phyloP scores from a whole-genome alignment of 257 asterid species.

The Scutellaria galericulata region DNA sequence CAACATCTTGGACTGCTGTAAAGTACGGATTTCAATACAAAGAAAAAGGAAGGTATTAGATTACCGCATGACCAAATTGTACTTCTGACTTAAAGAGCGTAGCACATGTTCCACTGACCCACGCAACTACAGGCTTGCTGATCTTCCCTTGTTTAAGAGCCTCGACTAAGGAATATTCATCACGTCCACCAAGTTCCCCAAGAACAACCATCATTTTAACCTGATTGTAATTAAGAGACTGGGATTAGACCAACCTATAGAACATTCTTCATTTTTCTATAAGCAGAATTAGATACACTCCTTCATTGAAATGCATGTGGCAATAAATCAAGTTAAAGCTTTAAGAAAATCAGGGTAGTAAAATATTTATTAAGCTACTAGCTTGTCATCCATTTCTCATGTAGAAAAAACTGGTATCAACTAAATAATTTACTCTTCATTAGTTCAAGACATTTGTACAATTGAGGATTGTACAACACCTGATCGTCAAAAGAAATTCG shows the following conservation, averaged over 20 bases:
- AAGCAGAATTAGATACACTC: slow-evolving; percentile 20
- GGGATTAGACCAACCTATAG: slow-evolving; percentile 32
- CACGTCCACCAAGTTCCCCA: slow-evolving; percentile 99
- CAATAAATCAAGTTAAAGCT: slow-evolving; percentile 2
- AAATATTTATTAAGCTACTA: background rate
- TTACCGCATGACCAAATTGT: slow-evolving; percentile 99
- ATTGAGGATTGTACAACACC: background rate
- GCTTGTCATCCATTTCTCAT: background rate
- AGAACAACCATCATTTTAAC: slow-evolving; percentile 96
- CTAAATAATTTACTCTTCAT: slow-evolving; percentile 14
- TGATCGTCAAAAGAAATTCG: background rate
- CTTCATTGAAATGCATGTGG: slow-evolving; percentile 23
- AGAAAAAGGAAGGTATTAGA: slow-evolving; percentile 34
- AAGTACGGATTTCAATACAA: background rate
- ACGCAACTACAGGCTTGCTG: slow-evolving; percentile 93
- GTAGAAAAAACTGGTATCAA: slow-evolving; percentile 14
- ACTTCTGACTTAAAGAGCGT: slow-evolving; percentile 99
- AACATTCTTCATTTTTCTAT: background rate
- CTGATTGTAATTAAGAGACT: slow-evolving; percentile 46
- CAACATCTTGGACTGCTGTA: slow-evolving; percentile 9
- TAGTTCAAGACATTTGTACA: slow-evolving; percentile 16
- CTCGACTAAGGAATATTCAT: slow-evolving; percentile 97
- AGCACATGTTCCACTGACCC: slow-evolving; percentile 99
- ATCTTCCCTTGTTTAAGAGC: slow-evolving; percentile 96
- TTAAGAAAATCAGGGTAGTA: background rate